Evolutionary conservation across 192 early-diverging fungal species (phyloP).

Genomic region (Glomus cerebriforme): DNA sequence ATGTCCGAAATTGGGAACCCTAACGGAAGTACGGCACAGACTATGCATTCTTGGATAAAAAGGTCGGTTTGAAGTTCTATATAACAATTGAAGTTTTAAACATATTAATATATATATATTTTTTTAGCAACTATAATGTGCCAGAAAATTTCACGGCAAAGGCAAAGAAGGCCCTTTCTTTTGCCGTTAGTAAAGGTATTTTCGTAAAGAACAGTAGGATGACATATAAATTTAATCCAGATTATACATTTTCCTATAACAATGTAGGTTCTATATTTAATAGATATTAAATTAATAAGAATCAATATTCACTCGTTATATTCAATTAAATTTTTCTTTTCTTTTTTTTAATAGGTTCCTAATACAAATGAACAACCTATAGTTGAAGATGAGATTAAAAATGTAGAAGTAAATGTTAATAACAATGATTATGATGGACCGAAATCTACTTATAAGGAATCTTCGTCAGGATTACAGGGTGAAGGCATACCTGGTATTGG

Average conservation of each 20-base stretch:
- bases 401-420: background rate
- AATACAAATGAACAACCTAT: background rate
- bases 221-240: background rate
- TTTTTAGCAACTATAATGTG: background rate
- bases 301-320: too few relatives aligned
- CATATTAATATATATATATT: too few relatives aligned
- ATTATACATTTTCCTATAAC: background rate
- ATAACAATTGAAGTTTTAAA: too few relatives aligned
- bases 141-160: background rate
- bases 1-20: background rate
- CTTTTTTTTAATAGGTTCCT: background rate
- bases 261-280: too few relatives aligned
- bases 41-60: slow-evolving; percentile 1
- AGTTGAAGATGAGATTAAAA: background rate
- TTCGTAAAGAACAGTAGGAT: background rate
- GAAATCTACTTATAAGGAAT: background rate
- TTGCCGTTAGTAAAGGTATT: background rate
- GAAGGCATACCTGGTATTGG: background rate
- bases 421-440: background rate
- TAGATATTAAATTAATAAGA: too few relatives aligned
- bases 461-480: background rate
- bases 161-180: background rate
- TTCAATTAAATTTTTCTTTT: too few relatives aligned
- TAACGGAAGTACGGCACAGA: background rate
- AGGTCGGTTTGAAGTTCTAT: background rate